These are phyloP conservation scores for Ceratocystis harringtonii DNA, from an alignment of 2,329 filamentous ascomycete species.

Conservation along the genomic window DNA sequence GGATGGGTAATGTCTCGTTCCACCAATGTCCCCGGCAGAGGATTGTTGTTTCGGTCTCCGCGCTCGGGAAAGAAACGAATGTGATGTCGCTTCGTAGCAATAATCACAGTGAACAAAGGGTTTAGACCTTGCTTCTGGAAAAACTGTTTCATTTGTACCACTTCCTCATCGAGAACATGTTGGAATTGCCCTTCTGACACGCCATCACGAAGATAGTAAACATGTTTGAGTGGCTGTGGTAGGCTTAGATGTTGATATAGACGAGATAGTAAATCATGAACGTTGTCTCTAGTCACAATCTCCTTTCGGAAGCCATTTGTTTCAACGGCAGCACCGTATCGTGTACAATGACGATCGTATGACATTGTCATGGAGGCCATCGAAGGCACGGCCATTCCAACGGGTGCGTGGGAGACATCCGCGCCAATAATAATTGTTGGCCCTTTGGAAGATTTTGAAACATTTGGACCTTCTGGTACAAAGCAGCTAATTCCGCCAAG, in stretches of 20 bases:
- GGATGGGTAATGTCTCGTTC: slow-evolving; percentile 85
- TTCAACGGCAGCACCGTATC: slow-evolving; percentile 65
- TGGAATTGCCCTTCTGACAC: slow-evolving; percentile 76
- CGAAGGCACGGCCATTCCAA: slow-evolving; percentile 52
- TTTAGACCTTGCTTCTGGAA: slow-evolving; percentile 31
- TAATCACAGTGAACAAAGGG: slow-evolving; percentile 66
- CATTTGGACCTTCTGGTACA: slow-evolving; percentile 25
- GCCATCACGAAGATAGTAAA: slow-evolving; percentile 90
- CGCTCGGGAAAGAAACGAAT: slow-evolving; percentile 71
- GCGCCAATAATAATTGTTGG: slow-evolving; percentile 72
- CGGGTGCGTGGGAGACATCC: slow-evolving; percentile 73
- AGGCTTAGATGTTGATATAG: slow-evolving; percentile 39
- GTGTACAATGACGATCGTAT: slow-evolving; percentile 52
- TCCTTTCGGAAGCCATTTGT: slow-evolving; percentile 74
- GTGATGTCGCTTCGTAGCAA: slow-evolving; percentile 89
- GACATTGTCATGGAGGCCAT: slow-evolving; percentile 81
- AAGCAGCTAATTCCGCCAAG: slow-evolving; percentile 63
- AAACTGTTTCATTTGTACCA: slow-evolving; percentile 50
- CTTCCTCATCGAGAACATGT: slow-evolving; percentile 65
- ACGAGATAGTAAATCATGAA: slow-evolving; percentile 48
- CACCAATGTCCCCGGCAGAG: slow-evolving; percentile 72
- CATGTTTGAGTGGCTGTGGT: slow-evolving; percentile 18
- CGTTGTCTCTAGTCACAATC: slow-evolving; percentile 55
- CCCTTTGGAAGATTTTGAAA: neutral
- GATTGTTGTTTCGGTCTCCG: slow-evolving; percentile 63